Evolutionary conservation across 2,329 filamentous ascomycete genomes (phyloP).

Genomic region (Westerdykella aurantiaca): DNA sequence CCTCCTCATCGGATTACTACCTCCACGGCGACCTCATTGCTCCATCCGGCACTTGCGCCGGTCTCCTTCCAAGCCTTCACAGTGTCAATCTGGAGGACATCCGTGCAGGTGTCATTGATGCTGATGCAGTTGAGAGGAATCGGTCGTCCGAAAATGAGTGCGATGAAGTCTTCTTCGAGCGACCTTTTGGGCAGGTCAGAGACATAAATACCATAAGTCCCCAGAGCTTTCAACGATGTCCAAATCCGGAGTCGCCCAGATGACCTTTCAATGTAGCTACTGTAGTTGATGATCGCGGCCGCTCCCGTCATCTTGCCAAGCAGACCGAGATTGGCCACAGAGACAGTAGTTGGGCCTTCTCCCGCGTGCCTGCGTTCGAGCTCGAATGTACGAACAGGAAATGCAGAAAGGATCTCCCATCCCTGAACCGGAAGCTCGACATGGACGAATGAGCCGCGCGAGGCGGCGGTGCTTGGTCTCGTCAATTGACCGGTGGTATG

Average conservation of each 20-base stretch:
- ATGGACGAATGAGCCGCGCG: conserved; percentile 50
- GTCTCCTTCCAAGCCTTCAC: conserved; percentile 71
- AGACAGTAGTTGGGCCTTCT: conserved; percentile 36
- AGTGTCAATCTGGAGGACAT: conserved; percentile 72
- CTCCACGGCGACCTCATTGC: conserved; percentile 50
- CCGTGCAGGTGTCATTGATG: conserved; percentile 47
- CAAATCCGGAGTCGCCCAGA: conserved; percentile 61
- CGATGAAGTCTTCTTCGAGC: conserved; percentile 63
- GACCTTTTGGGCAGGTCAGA: conserved; percentile 58
- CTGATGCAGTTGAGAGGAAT: conserved; percentile 63
- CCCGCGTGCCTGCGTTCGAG: conserved; percentile 37
- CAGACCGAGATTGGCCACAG: conserved; percentile 68
- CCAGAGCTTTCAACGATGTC: conserved; percentile 72
- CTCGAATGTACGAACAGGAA: conserved; percentile 57
- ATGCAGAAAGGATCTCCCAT: conserved; percentile 77
- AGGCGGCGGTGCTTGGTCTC: conserved; percentile 43
- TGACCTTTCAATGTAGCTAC: conserved; percentile 49
- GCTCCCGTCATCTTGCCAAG: conserved; percentile 85
- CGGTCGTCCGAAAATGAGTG: conserved; percentile 65
- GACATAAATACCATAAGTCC: conserved; percentile 69
- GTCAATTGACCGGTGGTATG: conserved; percentile 63
- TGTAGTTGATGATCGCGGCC: conserved; percentile 64
- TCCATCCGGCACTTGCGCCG: conserved; percentile 65
- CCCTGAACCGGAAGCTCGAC: conserved; percentile 59
- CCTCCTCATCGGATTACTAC: conserved; percentile 24